A percentile compares a stretch with the other conserved stretches of the same genome.
These are phyloP conservation scores for Moesziomyces antarcticus DNA, from an alignment of 1,284 basidiomycete species.

Conservation along the genomic window DNA sequence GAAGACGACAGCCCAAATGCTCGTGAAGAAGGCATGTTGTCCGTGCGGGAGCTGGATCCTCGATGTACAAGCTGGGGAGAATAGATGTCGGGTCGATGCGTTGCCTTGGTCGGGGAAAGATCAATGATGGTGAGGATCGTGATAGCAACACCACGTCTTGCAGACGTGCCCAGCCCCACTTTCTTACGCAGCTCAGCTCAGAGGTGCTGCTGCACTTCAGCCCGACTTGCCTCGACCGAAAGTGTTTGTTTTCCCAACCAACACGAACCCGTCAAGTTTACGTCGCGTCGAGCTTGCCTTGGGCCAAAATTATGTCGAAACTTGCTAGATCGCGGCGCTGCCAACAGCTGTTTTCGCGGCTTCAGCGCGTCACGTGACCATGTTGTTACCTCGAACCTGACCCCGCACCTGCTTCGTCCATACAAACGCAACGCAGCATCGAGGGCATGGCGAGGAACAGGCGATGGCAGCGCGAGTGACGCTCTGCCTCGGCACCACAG, in stretches of 20 bases:
- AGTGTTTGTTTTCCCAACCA: slow-evolving; percentile 9
- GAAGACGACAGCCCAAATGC: slow-evolving; percentile 34
- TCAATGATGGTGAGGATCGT: slow-evolving; percentile 6
- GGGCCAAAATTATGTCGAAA: no score
- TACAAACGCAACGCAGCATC: no score
- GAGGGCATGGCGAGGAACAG: no score
- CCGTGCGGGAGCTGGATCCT: background rate
- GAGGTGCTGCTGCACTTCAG: background rate
- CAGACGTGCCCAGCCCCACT: background rate
- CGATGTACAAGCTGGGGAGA: background rate
- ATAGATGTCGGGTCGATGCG: no score
- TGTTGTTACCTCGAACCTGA: no score
- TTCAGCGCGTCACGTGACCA: background rate
- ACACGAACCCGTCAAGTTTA: background rate
- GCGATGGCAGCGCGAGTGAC: no score
- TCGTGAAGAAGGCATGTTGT: slow-evolving; percentile 34
- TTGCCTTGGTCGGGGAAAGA: no score
- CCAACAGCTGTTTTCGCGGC: slow-evolving; percentile 1
- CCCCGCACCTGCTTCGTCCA: no score
- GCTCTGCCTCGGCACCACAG: no score
- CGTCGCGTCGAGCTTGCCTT: background rate
- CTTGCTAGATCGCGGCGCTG: slow-evolving; percentile 2
- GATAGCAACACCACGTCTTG: background rate
- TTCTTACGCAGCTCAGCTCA: background rate
- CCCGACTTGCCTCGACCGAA: background rate